Base-by-base conservation (phyloP, 306 rosid genomes). In the Fragaria nilgerrensis region DNA sequence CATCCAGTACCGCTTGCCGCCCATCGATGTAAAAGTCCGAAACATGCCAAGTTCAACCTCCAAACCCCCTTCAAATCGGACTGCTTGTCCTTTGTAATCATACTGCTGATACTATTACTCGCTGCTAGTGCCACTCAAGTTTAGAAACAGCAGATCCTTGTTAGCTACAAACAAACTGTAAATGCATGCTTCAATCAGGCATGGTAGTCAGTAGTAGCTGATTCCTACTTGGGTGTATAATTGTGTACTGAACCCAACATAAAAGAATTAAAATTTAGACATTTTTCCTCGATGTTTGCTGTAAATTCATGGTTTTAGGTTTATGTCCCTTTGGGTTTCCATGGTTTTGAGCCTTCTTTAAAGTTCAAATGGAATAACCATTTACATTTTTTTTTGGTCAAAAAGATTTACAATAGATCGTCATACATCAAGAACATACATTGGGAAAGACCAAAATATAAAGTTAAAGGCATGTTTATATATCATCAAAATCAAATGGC, bases 1-100 rank as follows among this genome's bases (percentile, higher is more conserved):
- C 25, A 74, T 84, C 19, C 79, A 80, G 74, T 84, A 84, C 27
- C 70, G 82, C 63, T 27, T 80, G 64, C 77, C 80, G 56, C 81
- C 86, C 67, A 65, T 79, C 45, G 83, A 83, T 9, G 50, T 83
- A 23, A 79, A 75, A 16, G 43, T 79, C 19, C 48, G 61, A 58
- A 79, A 37, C 75, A n/a, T 67, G 39, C 79, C 82, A 17, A 34
- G 76, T 59, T 64, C 1, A 22, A 19, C 72, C 74, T 72, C 78
- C 17, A 69, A 25, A 39, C 52, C 20, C 59, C 65, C 78, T 65
- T 55, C 83, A 20, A 61, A 34, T 45, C 41, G 79, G 84, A 65
- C 75, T 29, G 59, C 75, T 14, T 16, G 23, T 65, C 72, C 69
- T 16, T 67, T 41, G n/a, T 63, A 2, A 22, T 59, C 19, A 59